Percentiles rank a stretch among this genome's conserved stretches.
These are phyloP conservation scores for Trypanosoma vivax DNA, from an alignment of 208 protist species.

Conservation along the genomic window DNA sequence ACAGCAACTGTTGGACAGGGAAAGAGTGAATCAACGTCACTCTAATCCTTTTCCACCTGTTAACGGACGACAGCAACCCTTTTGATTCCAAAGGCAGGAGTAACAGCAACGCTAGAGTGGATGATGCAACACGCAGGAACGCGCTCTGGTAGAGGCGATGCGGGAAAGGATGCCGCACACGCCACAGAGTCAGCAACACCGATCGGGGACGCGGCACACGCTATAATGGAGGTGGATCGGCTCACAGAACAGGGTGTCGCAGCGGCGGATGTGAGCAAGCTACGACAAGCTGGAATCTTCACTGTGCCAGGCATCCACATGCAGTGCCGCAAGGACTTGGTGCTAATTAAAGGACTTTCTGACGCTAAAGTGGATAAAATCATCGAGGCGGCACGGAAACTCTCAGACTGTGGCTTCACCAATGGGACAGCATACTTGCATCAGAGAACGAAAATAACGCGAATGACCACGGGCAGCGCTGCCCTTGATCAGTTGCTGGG, in stretches of 20 bases:
- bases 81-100: too few relatives aligned
- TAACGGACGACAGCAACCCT: too few relatives aligned
- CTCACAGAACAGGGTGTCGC: slow-evolving; percentile 88
- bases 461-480: slow-evolving; percentile 92
- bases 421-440: slow-evolving; percentile 83
- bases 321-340: slow-evolving; percentile 87
- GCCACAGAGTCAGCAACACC: slow-evolving; percentile 16
- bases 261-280: slow-evolving; percentile 82
- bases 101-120: neutral
- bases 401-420: slow-evolving; percentile 82
- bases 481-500: slow-evolving; percentile 93
- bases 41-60: too few relatives aligned
- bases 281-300: slow-evolving; percentile 87
- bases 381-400: slow-evolving; percentile 91
- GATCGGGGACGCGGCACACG: slow-evolving; percentile 29
- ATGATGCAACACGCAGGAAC: slow-evolving; percentile 10
- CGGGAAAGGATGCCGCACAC: slow-evolving; percentile 14
- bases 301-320: slow-evolving; percentile 89
- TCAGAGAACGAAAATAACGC: slow-evolving; percentile 81
- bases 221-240: slow-evolving; percentile 79
- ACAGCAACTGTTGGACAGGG: too few relatives aligned
- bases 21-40: too few relatives aligned
- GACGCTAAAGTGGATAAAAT: slow-evolving; percentile 98
- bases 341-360: slow-evolving; percentile 96
- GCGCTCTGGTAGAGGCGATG: slow-evolving; percentile 13